Evolutionary conservation across 2,329 filamentous ascomycete genomes (phyloP), one percentile per base, ranked within the genome.

Genomic region (Fusarium sublunatum): DNA sequence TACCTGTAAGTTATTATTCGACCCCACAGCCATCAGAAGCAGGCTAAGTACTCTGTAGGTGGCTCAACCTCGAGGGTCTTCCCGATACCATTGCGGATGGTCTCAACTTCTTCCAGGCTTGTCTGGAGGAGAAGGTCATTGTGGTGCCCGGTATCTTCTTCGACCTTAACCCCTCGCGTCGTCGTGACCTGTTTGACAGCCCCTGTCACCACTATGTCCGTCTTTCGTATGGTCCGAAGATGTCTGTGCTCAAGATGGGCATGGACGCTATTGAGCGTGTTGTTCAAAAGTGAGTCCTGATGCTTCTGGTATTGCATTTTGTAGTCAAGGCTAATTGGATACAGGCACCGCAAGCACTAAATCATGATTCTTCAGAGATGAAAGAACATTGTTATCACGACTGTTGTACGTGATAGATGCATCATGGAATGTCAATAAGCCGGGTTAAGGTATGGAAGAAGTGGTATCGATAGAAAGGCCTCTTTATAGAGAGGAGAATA

Each of bases 81-180:
- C 91, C 94, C 1, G 84, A 85, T n/a, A 86, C 88, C 61, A 96
- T 98, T 75, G 89, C 91, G 58, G 94, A 98, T 75, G 94, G 94
- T 8, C 82, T 98, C 72, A 97, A 96, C 81, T 98, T 98, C 85
- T 97, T 98, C 87, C 88, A 95, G 75, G 93, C 93, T 28, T 95
- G 95, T 74, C 81, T 98, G 40, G 88, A 91, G 72, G 93, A 97
- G 82, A 96, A 96, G 83, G 92, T 96, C 67, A 97, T 97, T 73
- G 93, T 97, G 15, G 94, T 98, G 5, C 94, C 94, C 0, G 94
- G 94, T 58, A 98, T 98, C 77, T 98, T 98, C 85, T 98, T 98
- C 76, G 94, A 98, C 73, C 79, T 98, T 65, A 98, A 98, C 80
- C 94, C 94, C 5, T 90, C 91, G 32, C 90, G 92, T 76, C 86